Percentiles rank a stretch among this genome's conserved stretches.
Conservation (phyloP, 2,329 filamentous ascomycete genomes). For the Orbilia brochopaga region DNA sequence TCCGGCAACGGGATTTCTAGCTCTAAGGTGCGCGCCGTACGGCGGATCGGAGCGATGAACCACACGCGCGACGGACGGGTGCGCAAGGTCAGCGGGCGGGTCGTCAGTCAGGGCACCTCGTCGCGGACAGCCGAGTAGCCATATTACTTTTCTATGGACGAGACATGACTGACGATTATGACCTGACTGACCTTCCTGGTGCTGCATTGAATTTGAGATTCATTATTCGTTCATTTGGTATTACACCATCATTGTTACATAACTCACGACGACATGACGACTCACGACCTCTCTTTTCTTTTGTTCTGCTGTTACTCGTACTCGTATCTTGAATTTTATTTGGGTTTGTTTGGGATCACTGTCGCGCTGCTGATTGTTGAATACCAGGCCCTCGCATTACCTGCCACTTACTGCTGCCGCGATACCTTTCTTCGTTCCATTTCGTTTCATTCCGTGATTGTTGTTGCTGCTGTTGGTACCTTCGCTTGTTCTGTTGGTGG, state of each 20-base stretch:
- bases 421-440: not conserved
- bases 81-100: constrained; percentile 40
- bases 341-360: constrained; percentile 17
- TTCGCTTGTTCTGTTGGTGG: too few species aligned
- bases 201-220: constrained; percentile 5
- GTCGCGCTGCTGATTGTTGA: constrained; percentile 12
- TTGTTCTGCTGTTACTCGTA: constrained; percentile 3
- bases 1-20: constrained; percentile 28
- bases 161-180: constrained; percentile 14
- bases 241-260: not conserved
- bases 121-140: constrained; percentile 12
- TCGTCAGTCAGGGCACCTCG: constrained; percentile 41
- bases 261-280: constrained; percentile 17
- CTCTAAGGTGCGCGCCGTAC: constrained; percentile 39
- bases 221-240: constrained; percentile 12
- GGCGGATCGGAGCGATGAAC: constrained; percentile 33
- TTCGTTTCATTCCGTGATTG: too few species aligned
- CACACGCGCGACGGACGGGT: constrained; percentile 41
- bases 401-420: not conserved
- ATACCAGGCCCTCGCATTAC: not conserved
- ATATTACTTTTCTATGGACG: constrained; percentile 10
- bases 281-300: not conserved
- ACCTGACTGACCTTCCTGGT: constrained; percentile 2
- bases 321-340: constrained; percentile 8
- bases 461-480: too few species aligned